Evolutionary conservation across 495 filamentous ascomycete genomes (phyloP), one percentile per base, ranked within the genome.

Genomic region (Corynascus novoguineensis): DNA sequence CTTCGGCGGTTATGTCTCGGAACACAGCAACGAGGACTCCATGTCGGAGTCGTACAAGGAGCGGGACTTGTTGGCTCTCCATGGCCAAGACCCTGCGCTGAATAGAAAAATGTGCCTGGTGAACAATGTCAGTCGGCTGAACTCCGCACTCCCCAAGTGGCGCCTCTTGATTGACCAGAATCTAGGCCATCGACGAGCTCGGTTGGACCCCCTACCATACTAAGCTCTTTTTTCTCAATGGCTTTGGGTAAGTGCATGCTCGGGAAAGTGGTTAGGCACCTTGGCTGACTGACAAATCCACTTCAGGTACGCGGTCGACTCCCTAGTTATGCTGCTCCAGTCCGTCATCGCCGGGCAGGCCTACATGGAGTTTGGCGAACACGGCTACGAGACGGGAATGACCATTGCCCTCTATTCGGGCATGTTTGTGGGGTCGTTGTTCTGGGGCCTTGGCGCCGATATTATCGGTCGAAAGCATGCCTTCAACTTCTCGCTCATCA

Each of bases 361-460:
- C 4, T 77, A 67, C 46, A 73, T 72, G 55, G 83, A 88, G 64
- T 86, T 86, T 59, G 72, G 79, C 14, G 70, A 80, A 8, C 50
- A 66, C 0, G 75, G 75, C 9, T 85, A 78, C 55, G 52, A 54
- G 11, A 76, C 79, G 32, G 84, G 73, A 5, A 70, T 87, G 58
- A 86, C 81, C 3, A 78, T 87, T 53, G 80, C 84, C 12, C 77
- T 79, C 0, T 87, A 87, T 59, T 79, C 86, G 47, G 88, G 89
- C 2, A 78, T 95, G 51, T 71, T 90, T 1, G 61, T 83, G 3
- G 89, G 88, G 0, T 88, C 89, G 0, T 68, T 89, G 3, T 89
- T 90, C 65, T 92, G 88, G 89, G 89, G 89, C 0, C 79, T 92
- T 44, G 81, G 85, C 38, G 88, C 85, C 38, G 87, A 88, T 63